These are phyloP conservation scores for Penicillium ucsense DNA, from an alignment of 495 filamentous ascomycete species.

Conservation along the genomic window DNA sequence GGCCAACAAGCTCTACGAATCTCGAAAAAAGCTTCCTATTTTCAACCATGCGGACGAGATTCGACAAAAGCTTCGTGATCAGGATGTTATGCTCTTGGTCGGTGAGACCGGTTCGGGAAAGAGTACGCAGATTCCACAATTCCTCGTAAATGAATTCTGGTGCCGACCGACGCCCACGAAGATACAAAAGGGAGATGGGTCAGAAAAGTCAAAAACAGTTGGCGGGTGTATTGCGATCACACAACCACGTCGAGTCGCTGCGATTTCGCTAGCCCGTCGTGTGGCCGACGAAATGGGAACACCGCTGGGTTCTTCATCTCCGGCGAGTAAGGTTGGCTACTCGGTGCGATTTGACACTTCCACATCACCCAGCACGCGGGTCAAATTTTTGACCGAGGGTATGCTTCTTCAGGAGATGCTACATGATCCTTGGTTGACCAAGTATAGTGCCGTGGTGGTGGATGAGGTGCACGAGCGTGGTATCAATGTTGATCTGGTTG, in stretches of 20 bases:
- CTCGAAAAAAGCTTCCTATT: slow-evolving; percentile 65
- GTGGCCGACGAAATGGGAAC: slow-evolving; percentile 89
- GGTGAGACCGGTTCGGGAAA: slow-evolving; percentile 97
- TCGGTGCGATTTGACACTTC: slow-evolving; percentile 90
- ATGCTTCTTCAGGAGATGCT: slow-evolving; percentile 95
- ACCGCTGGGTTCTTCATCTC: slow-evolving; percentile 54
- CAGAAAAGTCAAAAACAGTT: slow-evolving; percentile 43
- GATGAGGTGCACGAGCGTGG: slow-evolving; percentile 98
- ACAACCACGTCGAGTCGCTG: slow-evolving; percentile 86
- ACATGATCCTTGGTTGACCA: slow-evolving; percentile 67
- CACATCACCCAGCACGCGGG: slow-evolving; percentile 57
- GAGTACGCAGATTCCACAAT: slow-evolving; percentile 93
- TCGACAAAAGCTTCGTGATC: slow-evolving; percentile 48
- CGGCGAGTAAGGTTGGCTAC: slow-evolving; percentile 76
- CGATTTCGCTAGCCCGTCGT: slow-evolving; percentile 80
- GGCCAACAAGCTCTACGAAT: slow-evolving; percentile 38
- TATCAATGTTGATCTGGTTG: slow-evolving; percentile 84
- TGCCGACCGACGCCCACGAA: slow-evolving; percentile 49
- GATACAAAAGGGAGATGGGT: slow-evolving; percentile 29
- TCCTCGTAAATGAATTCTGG: slow-evolving; percentile 72
- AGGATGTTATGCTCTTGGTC: slow-evolving; percentile 74
- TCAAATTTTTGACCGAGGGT: slow-evolving; percentile 95
- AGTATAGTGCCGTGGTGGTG: slow-evolving; percentile 84
- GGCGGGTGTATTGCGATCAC: slow-evolving; percentile 93
- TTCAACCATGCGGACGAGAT: slow-evolving; percentile 66